Evolutionary conservation across 805 yeast genomes (phyloP).

Genomic region (Metschnikowia vanudenii): DNA sequence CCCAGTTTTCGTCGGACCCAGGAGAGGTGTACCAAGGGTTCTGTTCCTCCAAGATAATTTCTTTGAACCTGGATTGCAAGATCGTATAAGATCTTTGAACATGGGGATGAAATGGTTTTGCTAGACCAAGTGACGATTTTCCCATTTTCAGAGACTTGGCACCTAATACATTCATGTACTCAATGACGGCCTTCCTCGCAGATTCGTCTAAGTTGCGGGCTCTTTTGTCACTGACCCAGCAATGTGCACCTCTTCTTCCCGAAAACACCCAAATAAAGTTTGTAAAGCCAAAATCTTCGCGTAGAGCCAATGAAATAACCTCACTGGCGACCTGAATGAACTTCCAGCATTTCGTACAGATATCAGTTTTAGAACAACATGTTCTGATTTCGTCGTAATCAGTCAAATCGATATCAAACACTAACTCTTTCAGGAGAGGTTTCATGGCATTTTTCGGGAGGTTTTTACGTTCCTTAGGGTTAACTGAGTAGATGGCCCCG

Average conservation of each 20-base stretch:
- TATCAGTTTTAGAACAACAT: slow-evolving; percentile 82
- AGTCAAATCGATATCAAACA: slow-evolving; percentile 95
- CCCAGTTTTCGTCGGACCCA: slow-evolving; percentile 43
- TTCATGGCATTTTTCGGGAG: slow-evolving; percentile 74
- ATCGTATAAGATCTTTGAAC: slow-evolving; percentile 70
- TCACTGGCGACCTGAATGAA: slow-evolving; percentile 83
- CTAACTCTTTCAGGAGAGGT: slow-evolving; percentile 83
- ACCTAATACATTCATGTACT: slow-evolving; percentile 74
- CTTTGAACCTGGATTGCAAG: slow-evolving; percentile 60
- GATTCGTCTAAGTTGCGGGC: slow-evolving; percentile 75
- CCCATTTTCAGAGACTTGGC: slow-evolving; percentile 39
- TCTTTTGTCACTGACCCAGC: slow-evolving; percentile 90
- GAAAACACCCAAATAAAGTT: slow-evolving; percentile 93
- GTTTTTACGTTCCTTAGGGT: slow-evolving; percentile 82
- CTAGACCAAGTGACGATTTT: slow-evolving; percentile 51
- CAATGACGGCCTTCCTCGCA: slow-evolving; percentile 74
- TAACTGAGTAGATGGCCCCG: slow-evolving; percentile 86
- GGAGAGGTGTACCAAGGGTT: slow-evolving; percentile 67
- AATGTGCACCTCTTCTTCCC: slow-evolving; percentile 98
- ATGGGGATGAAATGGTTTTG: slow-evolving; percentile 89
- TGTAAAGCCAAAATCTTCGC: slow-evolving; percentile 86
- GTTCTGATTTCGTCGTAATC: slow-evolving; percentile 94
- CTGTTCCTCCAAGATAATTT: slow-evolving; percentile 72
- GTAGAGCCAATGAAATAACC: slow-evolving; percentile 66
- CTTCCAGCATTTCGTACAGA: slow-evolving; percentile 90